These are phyloP conservation scores for Pseudocercospora eumusae DNA, from an alignment of 2,329 filamentous ascomycete genomes.

Conservation along the genomic window DNA sequence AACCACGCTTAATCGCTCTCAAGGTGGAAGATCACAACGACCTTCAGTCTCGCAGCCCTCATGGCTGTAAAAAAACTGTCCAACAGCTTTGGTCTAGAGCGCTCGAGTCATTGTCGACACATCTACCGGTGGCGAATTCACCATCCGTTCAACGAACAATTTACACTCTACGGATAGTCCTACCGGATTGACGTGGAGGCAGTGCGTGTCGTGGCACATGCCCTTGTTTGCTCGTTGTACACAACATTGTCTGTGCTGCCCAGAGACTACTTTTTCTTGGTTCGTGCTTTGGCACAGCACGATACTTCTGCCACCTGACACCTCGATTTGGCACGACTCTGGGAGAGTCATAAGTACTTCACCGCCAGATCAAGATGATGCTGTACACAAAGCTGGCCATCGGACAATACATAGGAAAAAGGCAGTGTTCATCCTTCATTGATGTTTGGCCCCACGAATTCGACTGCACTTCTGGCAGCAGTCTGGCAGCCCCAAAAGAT, in stretches of 20 bases:
- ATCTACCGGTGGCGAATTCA: neutral
- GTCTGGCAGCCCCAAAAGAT: neutral
- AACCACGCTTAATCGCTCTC: neutral
- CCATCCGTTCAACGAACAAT: neutral
- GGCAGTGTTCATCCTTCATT: neutral
- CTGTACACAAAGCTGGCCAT: neutral
- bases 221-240: conserved; percentile 9
- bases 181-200: neutral
- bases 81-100: neutral
- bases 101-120: neutral
- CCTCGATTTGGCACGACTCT: neutral
- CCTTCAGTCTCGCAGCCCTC: neutral
- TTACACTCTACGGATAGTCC: neutral
- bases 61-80: neutral
- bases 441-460: neutral
- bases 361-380: neutral
- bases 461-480: neutral
- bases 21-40: neutral
- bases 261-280: neutral
- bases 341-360: neutral
- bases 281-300: neutral
- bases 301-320: neutral
- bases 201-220: neutral
- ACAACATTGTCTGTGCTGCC: conserved; percentile 4
- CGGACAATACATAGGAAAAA: neutral